Conservation (phyloP, 2,329 filamentous ascomycete species). For the Beauveria bassiana region DNA sequence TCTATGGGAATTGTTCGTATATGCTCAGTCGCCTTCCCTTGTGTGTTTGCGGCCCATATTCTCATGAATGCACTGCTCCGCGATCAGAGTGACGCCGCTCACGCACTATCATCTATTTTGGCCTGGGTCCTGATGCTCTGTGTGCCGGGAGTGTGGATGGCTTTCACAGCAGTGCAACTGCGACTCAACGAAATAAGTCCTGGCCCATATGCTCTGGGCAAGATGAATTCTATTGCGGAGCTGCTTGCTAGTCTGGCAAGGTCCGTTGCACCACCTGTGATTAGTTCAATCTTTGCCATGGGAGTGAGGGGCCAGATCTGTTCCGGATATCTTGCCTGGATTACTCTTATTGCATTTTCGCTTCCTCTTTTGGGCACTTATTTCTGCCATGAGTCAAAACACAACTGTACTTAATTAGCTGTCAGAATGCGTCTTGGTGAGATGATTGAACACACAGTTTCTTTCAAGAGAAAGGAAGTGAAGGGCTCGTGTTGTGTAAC, state of each 20-base stretch:
- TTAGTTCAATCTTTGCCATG: not conserved
- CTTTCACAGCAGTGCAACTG: not conserved
- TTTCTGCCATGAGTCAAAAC: too few relatives aligned
- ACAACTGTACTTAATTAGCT: too few relatives aligned
- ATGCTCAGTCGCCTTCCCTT: constrained; percentile 49
- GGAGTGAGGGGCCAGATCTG: not conserved
- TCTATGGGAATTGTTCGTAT: constrained; percentile 56
- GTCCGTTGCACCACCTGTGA: not conserved
- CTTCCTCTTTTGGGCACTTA: not conserved
- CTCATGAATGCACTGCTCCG: constrained; percentile 40
- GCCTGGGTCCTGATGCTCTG: not conserved
- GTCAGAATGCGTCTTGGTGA: too few relatives aligned
- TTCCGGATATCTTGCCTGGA: not conserved
- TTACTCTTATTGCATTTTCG: not conserved
- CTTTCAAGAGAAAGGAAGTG: too few relatives aligned
- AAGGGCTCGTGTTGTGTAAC: too few relatives aligned
- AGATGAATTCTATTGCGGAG: not conserved
- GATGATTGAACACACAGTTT: too few relatives aligned
- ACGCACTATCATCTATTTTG: not conserved
- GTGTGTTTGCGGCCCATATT: constrained; percentile 54
- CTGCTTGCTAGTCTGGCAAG: not conserved
- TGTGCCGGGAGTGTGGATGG: not conserved
- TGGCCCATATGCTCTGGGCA: not conserved
- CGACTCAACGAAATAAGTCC: not conserved
- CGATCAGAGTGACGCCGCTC: not conserved